A percentile compares a stretch with the other conserved stretches of the same genome.
phyloP scores from a whole-genome alignment of 2,329 filamentous ascomycete genomes.

The Pseudogymnoascus sp. region DNA sequence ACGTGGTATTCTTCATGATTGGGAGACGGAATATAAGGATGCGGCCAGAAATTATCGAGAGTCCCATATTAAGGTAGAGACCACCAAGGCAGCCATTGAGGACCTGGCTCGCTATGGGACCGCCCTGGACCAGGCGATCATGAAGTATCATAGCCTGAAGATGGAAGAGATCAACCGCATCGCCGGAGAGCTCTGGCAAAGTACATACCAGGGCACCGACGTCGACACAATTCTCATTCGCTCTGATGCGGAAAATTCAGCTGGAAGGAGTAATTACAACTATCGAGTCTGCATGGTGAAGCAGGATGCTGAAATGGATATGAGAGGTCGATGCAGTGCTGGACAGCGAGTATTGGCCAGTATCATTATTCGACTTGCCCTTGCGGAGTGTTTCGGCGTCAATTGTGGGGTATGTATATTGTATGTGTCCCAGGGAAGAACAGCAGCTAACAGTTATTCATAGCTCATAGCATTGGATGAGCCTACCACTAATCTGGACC shows the following conservation, averaged over 20 bases:
- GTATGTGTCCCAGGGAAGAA: background rate
- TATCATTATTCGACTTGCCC: constrained; percentile 93
- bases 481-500: constrained; percentile 92
- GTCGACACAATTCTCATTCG: constrained; percentile 95
- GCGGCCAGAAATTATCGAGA: constrained; percentile 75
- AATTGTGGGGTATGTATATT: constrained; percentile 62
- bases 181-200: constrained; percentile 92
- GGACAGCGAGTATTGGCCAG: constrained; percentile 94
- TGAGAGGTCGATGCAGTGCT: constrained; percentile 94
- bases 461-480: constrained; percentile 88
- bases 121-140: constrained; percentile 91
- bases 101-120: constrained; percentile 75
- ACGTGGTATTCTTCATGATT: constrained; percentile 64
- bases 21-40: constrained; percentile 78
- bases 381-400: constrained; percentile 92
- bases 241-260: constrained; percentile 73
- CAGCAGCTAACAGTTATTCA: background rate
- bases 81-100: constrained; percentile 86
- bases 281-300: constrained; percentile 98
- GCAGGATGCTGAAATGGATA: constrained; percentile 96
- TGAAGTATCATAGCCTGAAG: constrained; percentile 92
- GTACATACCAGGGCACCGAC: constrained; percentile 93
- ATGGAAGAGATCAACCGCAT: constrained; percentile 98
- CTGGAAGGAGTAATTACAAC: constrained; percentile 80
- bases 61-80: constrained; percentile 80